These are phyloP conservation scores for Physcomitrium patens DNA, from an alignment of 225 moss, liverwort and hornwort species.

Conservation along the genomic window DNA sequence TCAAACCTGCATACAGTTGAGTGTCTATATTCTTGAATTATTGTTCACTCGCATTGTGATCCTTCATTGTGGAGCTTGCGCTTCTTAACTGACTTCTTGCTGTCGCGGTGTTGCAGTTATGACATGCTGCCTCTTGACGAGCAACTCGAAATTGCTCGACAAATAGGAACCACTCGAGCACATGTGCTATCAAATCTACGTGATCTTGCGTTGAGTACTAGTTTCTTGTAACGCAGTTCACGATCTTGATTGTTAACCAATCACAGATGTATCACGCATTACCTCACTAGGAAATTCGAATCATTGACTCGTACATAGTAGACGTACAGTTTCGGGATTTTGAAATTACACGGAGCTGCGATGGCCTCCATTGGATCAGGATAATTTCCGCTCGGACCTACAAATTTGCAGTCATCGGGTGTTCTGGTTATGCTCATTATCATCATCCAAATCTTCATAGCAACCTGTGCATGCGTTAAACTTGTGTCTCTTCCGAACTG, in stretches of 20 bases:
- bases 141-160: slow-evolving; percentile 95
- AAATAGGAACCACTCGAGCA: slow-evolving; percentile 87
- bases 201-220: slow-evolving; percentile 88
- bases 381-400: background rate
- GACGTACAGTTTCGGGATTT: background rate
- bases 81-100: slow-evolving; percentile 21
- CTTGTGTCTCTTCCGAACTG: too few species aligned
- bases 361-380: background rate
- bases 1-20: background rate
- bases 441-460: background rate
- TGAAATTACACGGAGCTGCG: background rate
- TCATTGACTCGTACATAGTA: background rate
- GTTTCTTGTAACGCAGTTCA: slow-evolving; percentile 60
- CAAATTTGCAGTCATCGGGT: background rate
- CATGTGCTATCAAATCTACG: slow-evolving; percentile 93
- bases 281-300: background rate
- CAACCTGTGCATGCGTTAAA: background rate
- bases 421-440: background rate
- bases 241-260: background rate
- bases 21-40: background rate
- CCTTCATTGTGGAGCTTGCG: background rate
- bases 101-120: slow-evolving; percentile 44
- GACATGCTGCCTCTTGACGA: slow-evolving; percentile 90
- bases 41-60: background rate
- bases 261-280: background rate